Evolutionary conservation across 169 alveolate species (phyloP).

Genomic region (Cryptosporidium viatorum): DNA sequence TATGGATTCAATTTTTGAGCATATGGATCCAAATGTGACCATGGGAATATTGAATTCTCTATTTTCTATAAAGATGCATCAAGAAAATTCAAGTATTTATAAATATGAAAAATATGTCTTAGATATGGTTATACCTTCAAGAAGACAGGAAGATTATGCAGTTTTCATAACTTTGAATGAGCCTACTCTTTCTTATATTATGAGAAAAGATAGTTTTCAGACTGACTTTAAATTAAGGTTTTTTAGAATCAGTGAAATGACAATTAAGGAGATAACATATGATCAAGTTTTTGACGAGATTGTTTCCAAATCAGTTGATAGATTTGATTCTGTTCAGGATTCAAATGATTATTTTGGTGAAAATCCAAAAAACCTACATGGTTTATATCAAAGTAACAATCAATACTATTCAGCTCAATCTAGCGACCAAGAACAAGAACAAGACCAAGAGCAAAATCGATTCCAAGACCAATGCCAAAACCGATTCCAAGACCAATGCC

Average conservation of each 20-base stretch:
- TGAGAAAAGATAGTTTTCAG: neutral
- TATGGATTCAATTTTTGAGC: constrained; percentile 65
- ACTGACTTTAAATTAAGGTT: constrained; percentile 26
- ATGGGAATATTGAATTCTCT: constrained; percentile 14
- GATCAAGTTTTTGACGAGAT: neutral
- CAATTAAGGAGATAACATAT: constrained; percentile 14
- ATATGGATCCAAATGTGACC: constrained; percentile 47
- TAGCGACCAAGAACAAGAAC: neutral
- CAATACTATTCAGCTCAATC: neutral
- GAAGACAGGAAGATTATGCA: constrained; percentile 5
- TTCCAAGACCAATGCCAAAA: neutral
- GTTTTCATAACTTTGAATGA: constrained; percentile 26
- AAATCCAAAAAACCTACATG: no score
- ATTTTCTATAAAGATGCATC: constrained; percentile 6
- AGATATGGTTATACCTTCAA: constrained; percentile 30
- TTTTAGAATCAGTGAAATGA: constrained; percentile 19
- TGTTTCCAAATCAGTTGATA: neutral
- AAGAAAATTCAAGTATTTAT: neutral
- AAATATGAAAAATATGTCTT: neutral
- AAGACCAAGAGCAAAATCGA: neutral
- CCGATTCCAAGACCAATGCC: no score
- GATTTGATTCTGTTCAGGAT: neutral
- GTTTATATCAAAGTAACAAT: neutral
- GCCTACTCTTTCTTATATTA: constrained; percentile 37
- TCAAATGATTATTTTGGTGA: neutral